Evolutionary conservation across 1,139 yeast species (phyloP).

Genomic region (Schwanniomyces etchellsii): DNA sequence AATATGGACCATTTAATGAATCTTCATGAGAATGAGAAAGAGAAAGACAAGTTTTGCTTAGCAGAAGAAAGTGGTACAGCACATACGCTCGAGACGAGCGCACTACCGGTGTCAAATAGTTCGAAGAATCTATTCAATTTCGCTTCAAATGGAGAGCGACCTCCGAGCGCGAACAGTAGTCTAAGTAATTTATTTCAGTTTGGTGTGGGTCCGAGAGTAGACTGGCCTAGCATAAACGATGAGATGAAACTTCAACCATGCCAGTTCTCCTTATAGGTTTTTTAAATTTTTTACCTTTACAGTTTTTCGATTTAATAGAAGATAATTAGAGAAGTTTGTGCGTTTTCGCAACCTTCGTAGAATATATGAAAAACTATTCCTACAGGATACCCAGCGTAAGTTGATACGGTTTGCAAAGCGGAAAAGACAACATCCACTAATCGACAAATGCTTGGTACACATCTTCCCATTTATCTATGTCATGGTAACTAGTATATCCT

Average conservation of each 20-base stretch:
- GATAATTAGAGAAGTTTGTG: no score
- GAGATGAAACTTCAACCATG: constrained; percentile 3
- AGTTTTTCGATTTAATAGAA: no score
- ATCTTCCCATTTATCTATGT: no score
- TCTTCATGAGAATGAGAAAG: background rate
- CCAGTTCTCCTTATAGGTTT: constrained; percentile 3
- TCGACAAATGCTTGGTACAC: no score
- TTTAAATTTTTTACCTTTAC: no score
- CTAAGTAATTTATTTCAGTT: constrained; percentile 26
- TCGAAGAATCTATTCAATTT: constrained; percentile 23
- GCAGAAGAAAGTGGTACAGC: background rate
- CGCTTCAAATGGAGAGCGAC: constrained; percentile 22
- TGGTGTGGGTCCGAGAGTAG: constrained; percentile 6
- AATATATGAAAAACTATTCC: no score
- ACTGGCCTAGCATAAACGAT: constrained; percentile 4
- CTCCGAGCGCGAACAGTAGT: constrained; percentile 16
- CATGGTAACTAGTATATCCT: no score
- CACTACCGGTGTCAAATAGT: constrained; percentile 18
- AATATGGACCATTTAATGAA: background rate
- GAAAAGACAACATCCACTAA: no score
- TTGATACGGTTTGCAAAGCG: no score
- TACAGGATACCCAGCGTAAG: no score
- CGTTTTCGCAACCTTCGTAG: no score
- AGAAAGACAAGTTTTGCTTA: background rate
- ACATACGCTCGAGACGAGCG: constrained; percentile 2